Percentiles rank a stretch among this genome's conserved stretches.
Conservation (phyloP, 306 rosid genomes). For the Cucurbita pepo region DNA sequence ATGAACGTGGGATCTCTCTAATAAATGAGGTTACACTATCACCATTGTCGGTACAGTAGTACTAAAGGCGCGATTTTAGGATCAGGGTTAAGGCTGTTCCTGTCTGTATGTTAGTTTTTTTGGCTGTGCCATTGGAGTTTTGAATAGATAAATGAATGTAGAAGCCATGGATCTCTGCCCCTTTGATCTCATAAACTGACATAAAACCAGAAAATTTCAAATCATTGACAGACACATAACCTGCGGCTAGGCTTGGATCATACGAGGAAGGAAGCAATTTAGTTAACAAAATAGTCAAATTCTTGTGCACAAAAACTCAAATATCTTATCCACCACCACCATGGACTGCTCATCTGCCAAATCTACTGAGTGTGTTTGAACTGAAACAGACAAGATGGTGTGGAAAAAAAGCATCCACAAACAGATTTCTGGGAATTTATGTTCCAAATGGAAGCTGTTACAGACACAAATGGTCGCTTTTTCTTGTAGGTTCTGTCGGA, state of each 20-base stretch:
- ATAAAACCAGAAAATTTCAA: neutral
- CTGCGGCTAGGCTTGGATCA: neutral
- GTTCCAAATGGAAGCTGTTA: neutral
- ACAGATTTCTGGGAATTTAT: neutral
- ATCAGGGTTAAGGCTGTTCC: neutral
- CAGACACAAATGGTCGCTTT: neutral
- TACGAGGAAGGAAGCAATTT: neutral
- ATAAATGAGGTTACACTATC: neutral
- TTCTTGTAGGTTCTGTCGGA: neutral
- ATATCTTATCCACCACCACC: neutral
- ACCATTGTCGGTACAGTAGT: neutral
- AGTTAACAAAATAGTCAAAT: neutral
- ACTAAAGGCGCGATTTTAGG: neutral
- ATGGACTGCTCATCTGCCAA: neutral
- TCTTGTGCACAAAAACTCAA: neutral
- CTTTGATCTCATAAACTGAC: neutral
- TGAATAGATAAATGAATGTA: neutral
- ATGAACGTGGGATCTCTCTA: no score
- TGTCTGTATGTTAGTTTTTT: neutral
- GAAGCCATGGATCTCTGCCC: neutral
- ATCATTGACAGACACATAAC: neutral
- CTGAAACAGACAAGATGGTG: neutral
- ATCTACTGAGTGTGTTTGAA: neutral
- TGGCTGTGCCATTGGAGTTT: neutral
- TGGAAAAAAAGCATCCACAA: neutral